phyloP scores from a whole-genome alignment of 257 asterid genomes.

The Misopates orontium region DNA sequence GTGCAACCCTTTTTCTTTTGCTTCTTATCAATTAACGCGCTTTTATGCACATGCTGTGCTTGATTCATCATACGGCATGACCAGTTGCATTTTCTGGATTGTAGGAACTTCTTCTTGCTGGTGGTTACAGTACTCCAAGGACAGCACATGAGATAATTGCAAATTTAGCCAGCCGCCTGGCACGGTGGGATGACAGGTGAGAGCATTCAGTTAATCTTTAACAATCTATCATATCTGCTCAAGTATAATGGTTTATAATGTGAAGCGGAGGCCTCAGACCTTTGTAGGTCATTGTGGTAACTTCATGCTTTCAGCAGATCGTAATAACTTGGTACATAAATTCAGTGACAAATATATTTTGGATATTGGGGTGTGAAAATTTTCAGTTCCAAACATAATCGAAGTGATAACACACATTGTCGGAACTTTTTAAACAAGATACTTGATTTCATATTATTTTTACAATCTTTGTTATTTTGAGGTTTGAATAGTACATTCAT shows the following conservation, averaged over 20 bases:
- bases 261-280: not conserved
- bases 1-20: not conserved
- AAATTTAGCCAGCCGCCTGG: conserved; percentile 75
- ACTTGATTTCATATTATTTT: not conserved
- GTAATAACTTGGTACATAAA: not conserved
- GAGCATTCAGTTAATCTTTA: conserved; percentile 20
- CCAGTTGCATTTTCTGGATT: conserved; percentile 21
- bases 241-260: conserved; percentile 17
- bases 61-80: conserved; percentile 26
- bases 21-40: not conserved
- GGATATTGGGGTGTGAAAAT: not conserved
- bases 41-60: not conserved
- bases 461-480: not conserved
- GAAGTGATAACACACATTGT: not conserved
- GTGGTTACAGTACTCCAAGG: conserved; percentile 79
- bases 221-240: conserved; percentile 13
- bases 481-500: too few species aligned
- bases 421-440: not conserved
- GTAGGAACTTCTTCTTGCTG: conserved; percentile 83
- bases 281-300: not conserved
- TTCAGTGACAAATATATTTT: not conserved
- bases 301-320: not conserved
- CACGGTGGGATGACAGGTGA: conserved; percentile 99
- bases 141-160: conserved; percentile 78
- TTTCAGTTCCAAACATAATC: not conserved